A percentile compares a stretch with the other conserved stretches of the same genome.
Evolutionary conservation across 108 stramenopile genomes (phyloP).

Genomic region (Skeletonema marinoi): DNA sequence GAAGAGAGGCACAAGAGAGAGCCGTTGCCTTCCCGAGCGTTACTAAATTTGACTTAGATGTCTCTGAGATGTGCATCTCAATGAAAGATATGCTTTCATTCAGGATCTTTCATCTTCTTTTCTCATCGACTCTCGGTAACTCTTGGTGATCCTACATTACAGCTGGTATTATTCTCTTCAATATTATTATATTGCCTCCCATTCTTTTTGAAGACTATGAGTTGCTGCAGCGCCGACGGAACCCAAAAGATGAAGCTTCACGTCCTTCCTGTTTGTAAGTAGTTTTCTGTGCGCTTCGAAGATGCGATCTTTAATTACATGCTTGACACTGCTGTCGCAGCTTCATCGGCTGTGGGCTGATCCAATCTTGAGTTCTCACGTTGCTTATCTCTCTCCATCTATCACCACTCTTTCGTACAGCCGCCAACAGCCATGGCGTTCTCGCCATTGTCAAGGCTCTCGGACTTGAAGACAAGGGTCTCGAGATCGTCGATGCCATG

Average conservation of each 20-base stretch:
- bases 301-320: too few relatives aligned
- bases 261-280: neutral
- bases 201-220: neutral
- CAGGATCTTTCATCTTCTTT: too few relatives aligned
- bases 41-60: too few relatives aligned
- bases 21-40: too few relatives aligned
- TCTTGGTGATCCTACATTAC: too few relatives aligned
- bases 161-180: too few relatives aligned
- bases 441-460: conserved; percentile 39
- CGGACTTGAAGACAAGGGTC: conserved; percentile 22
- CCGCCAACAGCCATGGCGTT: conserved; percentile 46
- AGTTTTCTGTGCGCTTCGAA: neutral
- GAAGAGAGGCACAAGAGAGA: too few relatives aligned
- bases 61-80: too few relatives aligned
- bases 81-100: too few relatives aligned
- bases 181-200: too few relatives aligned
- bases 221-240: neutral
- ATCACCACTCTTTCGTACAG: neutral
- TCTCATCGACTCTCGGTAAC: too few relatives aligned
- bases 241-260: conserved; percentile 1
- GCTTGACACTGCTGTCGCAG: too few relatives aligned
- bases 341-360: neutral
- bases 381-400: neutral
- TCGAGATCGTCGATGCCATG: conserved; percentile 35
- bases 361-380: neutral